Evolutionary conservation across 2,329 filamentous ascomycete genomes (phyloP), one percentile per base, ranked within the genome.

Genomic region (Rhytidhysteron rufulum): DNA sequence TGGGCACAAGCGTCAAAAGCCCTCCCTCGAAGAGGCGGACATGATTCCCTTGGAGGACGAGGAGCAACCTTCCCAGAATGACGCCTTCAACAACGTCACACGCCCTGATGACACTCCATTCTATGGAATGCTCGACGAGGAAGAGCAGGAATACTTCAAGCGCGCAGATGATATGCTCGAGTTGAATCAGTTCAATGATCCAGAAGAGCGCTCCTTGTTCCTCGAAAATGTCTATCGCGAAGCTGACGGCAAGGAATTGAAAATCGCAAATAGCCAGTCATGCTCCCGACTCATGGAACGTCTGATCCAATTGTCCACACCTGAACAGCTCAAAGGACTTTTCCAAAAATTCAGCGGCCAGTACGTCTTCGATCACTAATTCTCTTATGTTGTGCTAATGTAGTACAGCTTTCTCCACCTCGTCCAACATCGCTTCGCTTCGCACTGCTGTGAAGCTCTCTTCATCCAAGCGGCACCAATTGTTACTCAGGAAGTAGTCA

Each of bases 61-160:
- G 39, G 42, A 39, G 9, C 40, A 48, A 8, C 18, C 24, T 13
- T 27, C 8, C 24, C 50, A 55, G n/a, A 43, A 56, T 39, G 54
- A 54, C 19, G 55, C 51, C 25, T 22, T 52, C 64, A 54, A 57
- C 39, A 55, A 47, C 44, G 50, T 52, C 48, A 57, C 58, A 27
- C 60, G 57, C 25, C 60, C 55, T 3, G 67, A 66, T 8, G 86
- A 88, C 44, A 79, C 74, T 52, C 82, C 87, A 41, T 98, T 95
- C 71, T 97, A 94, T 56, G 93, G 93, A 49, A 83, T 96, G 74
- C 82, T 98, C 19, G 86, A 88, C 55, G 85, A 94, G 40, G 81
- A 94, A 51, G 93, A 98, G 71, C 88, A 95, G 61, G 90, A 96
- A 65, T 96, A 96, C 66, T 98, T 97, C 67, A 85, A 87, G 51